Percentiles rank a stretch among this genome's conserved stretches.
phyloP scores from a whole-genome alignment of 768 basidiomycete species.

The Sarcodon sp. region DNA sequence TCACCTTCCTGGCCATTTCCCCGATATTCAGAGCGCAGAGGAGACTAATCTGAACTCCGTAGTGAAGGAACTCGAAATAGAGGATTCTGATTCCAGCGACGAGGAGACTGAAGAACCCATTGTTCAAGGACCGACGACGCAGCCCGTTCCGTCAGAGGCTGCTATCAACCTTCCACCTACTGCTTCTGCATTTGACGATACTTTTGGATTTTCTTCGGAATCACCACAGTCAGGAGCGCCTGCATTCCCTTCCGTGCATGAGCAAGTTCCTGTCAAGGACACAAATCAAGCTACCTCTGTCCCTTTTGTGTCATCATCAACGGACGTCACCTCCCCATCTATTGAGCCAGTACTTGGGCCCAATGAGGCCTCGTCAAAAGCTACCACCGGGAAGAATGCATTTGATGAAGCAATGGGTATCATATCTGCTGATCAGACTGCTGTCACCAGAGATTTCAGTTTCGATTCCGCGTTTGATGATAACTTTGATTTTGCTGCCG shows the following conservation, averaged over 20 bases:
- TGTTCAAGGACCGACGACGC: background rate
- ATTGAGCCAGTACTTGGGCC: slow-evolving; percentile 4
- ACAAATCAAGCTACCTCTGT: background rate
- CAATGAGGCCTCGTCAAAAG: slow-evolving; percentile 8
- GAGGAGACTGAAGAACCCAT: slow-evolving; percentile 18
- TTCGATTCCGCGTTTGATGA: slow-evolving; percentile 59
- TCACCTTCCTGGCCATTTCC: background rate
- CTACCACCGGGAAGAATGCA: slow-evolving; percentile 30
- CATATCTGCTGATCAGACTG: slow-evolving; percentile 19
- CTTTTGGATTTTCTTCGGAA: slow-evolving; percentile 28
- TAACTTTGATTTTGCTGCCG: slow-evolving; percentile 51
- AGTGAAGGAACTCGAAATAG: slow-evolving; percentile 44
- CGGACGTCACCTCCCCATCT: slow-evolving; percentile 4
- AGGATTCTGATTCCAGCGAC: slow-evolving; percentile 37
- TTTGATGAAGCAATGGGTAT: slow-evolving; percentile 70
- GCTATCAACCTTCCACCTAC: background rate
- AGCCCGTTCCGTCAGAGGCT: background rate
- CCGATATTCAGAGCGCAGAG: slow-evolving; percentile 4
- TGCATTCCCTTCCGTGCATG: slow-evolving; percentile 3
- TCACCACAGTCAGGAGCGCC: too few species aligned
- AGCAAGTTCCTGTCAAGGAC: background rate
- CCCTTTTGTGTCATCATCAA: slow-evolving; percentile 3
- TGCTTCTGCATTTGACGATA: slow-evolving; percentile 37
- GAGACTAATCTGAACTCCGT: slow-evolving; percentile 41
- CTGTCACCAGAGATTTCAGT: slow-evolving; percentile 30